Base-by-base conservation (phyloP, 352 stramenopile genomes). In the Pythium angustatum region DNA sequence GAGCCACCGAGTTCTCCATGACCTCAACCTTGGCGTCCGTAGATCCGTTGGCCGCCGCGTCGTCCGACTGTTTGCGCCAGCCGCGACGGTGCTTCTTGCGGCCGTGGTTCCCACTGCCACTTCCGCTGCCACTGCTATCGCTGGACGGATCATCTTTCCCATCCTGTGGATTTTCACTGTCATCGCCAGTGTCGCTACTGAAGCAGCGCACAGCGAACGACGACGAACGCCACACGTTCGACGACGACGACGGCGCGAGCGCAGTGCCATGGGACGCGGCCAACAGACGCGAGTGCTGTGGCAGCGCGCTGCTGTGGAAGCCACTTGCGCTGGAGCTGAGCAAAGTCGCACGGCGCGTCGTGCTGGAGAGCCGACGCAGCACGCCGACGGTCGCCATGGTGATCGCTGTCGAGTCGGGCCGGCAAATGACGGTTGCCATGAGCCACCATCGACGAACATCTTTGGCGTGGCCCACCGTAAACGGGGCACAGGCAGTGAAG, bases 1-100 rank as follows among this genome's bases (percentile, higher is more conserved):
- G 77, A 15, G 80, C 79, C n/a, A 91, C 67, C 15, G 79, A 79
- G 22, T 64, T 87, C 54, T 88, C 73, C n/a, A 91, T 72, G 31
- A 91, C 74, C 59, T 91, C 79, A 24, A 87, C 76, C 24, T 72
- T 71, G 19, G 62, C 44, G 14, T 64, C 66, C 0, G 66, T 53
- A n/a, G n/a, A n/a, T 15, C 38, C 63, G 21, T 53, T 62, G 1
- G 41, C 27, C 30, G 51, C 24, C 24, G 24, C 40, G 24, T 54
- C 60, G 17, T 63, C 47, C 17, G 51, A 21, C 24, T 53, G 59
- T 38, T 68, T 68, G 56, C 64, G 64, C 50, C 57, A 45, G 2
- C 56, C 43, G 15, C 57, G 61, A 14, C 57, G 51, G 51, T 63
- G 40, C 55, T 69, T 69, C 60, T 67, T 67, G 60, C 60, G 60